Base-by-base conservation (phyloP, 2,329 filamentous ascomycete genomes). In the Gaeumannomyces sp. region DNA sequence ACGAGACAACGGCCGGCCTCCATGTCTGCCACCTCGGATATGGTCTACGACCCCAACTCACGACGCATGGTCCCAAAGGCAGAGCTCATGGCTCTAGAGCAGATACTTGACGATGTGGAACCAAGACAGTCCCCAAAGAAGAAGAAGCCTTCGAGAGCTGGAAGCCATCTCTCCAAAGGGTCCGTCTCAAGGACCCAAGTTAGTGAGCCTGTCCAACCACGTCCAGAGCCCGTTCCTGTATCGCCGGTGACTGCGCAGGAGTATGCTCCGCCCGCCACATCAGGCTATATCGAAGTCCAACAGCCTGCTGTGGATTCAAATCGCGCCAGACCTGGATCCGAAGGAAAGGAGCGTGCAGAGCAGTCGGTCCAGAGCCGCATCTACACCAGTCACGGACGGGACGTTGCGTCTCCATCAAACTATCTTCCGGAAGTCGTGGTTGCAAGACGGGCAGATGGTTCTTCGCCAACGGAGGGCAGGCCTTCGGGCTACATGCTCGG, bases 1-100 rank as follows among this genome's bases (percentile, higher is more conserved):
- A 67, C 69, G 11, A 70, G 66, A 13, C 69, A 69, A 13, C 69
- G 68, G 65, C 68, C 71, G 25, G 66, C 68, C 14, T 72, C 76
- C 4, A 64, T 68, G 2, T 64, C 67, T 7, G 72, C 77, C 58
- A 76, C 80, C 58, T 71, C 81, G 68, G 73, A 77, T 38, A 69
- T 90, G 73, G 83, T 89, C 60, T 87, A 87, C 70, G 86, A 89
- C 68, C 80, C 85, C n/a, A 88, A 89, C 69, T 87, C 87, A 22
- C 80, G 86, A 68, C 83, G 86, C 66, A 86, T 88, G 79, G 79
- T 89, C 4, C 80, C 82, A 3, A 80, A 75, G 63, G 73, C 72
- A 7, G 76, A 83, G 31, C 68, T 83, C 25, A 60, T 77, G 68
- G 79, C 73, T 62, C 75, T 75, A 59, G 79, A 83, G 62, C 77